Evolutionary conservation across 495 filamentous ascomycete genomes (phyloP).

Genomic region (Haplographium delicatum): DNA sequence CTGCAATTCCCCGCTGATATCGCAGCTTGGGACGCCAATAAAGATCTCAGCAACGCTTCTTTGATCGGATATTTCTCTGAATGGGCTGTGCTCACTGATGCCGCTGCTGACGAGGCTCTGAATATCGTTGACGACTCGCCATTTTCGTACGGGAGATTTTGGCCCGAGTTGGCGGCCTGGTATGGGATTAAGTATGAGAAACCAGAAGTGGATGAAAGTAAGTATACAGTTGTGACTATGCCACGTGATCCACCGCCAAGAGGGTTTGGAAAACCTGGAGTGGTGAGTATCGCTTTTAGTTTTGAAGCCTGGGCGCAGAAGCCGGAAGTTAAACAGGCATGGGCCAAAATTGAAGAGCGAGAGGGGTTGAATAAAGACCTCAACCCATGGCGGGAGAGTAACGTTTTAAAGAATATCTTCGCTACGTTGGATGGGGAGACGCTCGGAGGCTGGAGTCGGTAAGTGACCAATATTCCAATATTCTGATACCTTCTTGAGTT

Average conservation of each 20-base stretch:
- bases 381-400: slow-evolving; percentile 18
- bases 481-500: too few species aligned
- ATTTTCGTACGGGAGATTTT: slow-evolving; percentile 41
- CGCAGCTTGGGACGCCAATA: slow-evolving; percentile 35
- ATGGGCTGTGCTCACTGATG: slow-evolving; percentile 40
- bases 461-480: too few species aligned
- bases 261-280: slow-evolving; percentile 34
- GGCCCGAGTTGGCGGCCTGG: slow-evolving; percentile 40
- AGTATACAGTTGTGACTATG: slow-evolving; percentile 24
- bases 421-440: slow-evolving; percentile 12
- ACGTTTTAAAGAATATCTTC: slow-evolving; percentile 22
- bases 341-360: slow-evolving; percentile 28
- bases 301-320: slow-evolving; percentile 40
- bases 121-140: slow-evolving; percentile 38
- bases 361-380: slow-evolving; percentile 23
- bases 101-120: slow-evolving; percentile 37
- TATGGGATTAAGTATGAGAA: slow-evolving; percentile 32
- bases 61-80: slow-evolving; percentile 45
- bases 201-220: slow-evolving; percentile 25
- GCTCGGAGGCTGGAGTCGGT: slow-evolving; percentile 23
- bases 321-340: slow-evolving; percentile 40
- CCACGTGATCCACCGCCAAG: slow-evolving; percentile 25
- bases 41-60: slow-evolving; percentile 34
- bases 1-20: slow-evolving; percentile 40
- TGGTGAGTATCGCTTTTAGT: slow-evolving; percentile 32